A percentile compares a stretch with the other conserved stretches of the same genome.
These are phyloP conservation scores for Podaxis pistillaris DNA, from an alignment of 768 basidiomycete species.

Conservation along the genomic window DNA sequence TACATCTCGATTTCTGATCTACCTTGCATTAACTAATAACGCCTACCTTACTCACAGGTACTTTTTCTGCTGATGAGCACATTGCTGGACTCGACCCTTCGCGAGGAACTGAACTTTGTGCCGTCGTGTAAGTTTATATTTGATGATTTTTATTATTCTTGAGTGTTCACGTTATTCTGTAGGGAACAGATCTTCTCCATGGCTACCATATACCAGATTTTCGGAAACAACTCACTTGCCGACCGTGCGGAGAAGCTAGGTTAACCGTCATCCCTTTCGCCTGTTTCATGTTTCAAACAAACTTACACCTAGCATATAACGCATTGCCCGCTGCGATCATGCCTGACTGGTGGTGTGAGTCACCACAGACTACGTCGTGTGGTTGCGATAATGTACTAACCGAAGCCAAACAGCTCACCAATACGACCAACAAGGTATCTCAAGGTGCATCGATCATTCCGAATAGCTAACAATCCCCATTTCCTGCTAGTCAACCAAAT, in stretches of 20 bases:
- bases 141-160: neutral
- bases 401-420: constrained; percentile 31
- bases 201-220: constrained; percentile 38
- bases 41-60: constrained; percentile 23
- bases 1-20: constrained; percentile 2
- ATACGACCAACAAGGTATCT: constrained; percentile 40
- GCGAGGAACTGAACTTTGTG: constrained; percentile 40
- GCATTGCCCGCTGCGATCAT: constrained; percentile 39
- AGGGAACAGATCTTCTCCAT: constrained; percentile 45
- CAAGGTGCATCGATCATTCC: neutral
- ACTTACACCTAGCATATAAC: constrained; percentile 31
- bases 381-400: neutral
- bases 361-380: too few relatives aligned
- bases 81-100: constrained; percentile 40
- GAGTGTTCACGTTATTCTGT: neutral
- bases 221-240: constrained; percentile 41
- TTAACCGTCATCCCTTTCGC: constrained; percentile 2
- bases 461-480: neutral
- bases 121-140: constrained; percentile 32
- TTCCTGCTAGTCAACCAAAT: constrained; percentile 36
- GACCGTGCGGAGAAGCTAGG: constrained; percentile 40
- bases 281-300: neutral
- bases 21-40: neutral
- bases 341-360: constrained; percentile 37
- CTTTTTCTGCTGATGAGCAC: constrained; percentile 42